phyloP scores from a whole-genome alignment of 2,329 filamentous ascomycete genomes.

The Sarocladiaceae sp. region DNA sequence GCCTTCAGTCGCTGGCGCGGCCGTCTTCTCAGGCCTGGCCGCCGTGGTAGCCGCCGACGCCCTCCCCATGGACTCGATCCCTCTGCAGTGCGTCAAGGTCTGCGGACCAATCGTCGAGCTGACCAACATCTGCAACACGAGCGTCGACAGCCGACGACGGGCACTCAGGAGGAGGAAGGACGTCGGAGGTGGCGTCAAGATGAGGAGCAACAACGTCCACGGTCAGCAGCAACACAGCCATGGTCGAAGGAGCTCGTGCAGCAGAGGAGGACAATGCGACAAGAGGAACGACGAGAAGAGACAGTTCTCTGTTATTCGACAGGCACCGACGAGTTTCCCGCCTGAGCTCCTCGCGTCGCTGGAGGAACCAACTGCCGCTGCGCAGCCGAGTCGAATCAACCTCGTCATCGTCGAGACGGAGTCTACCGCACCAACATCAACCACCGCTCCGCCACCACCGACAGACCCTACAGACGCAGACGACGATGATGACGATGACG shows the following conservation, averaged over 20 bases:
- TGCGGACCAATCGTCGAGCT: slow-evolving; percentile 37
- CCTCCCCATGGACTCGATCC: slow-evolving; percentile 29
- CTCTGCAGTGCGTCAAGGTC: slow-evolving; percentile 32
- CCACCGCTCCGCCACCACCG: not conserved
- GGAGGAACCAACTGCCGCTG: not conserved
- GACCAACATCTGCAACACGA: slow-evolving; percentile 26
- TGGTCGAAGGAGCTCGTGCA: too few relatives aligned
- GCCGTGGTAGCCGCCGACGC: slow-evolving; percentile 22
- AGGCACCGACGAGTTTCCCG: slow-evolving; percentile 26
- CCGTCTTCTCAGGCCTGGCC: slow-evolving; percentile 23
- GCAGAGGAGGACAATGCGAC: not conserved
- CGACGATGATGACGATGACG: not conserved
- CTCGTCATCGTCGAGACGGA: slow-evolving; percentile 3
- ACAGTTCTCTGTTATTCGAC: slow-evolving; percentile 22
- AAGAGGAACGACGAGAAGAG: slow-evolving; percentile 13
- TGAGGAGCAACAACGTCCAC: too few relatives aligned
- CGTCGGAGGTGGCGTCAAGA: not conserved
- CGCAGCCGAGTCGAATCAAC: not conserved
- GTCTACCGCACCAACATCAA: not conserved
- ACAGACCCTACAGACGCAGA: not conserved
- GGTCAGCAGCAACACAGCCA: too few relatives aligned
- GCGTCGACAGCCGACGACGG: slow-evolving; percentile 15
- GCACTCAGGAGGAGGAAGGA: slow-evolving; percentile 20
- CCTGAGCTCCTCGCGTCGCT: slow-evolving; percentile 10
- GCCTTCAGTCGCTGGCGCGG: slow-evolving; percentile 16